These are phyloP conservation scores for Penicillium lividum DNA, from an alignment of 495 filamentous ascomycete species.

Conservation along the genomic window DNA sequence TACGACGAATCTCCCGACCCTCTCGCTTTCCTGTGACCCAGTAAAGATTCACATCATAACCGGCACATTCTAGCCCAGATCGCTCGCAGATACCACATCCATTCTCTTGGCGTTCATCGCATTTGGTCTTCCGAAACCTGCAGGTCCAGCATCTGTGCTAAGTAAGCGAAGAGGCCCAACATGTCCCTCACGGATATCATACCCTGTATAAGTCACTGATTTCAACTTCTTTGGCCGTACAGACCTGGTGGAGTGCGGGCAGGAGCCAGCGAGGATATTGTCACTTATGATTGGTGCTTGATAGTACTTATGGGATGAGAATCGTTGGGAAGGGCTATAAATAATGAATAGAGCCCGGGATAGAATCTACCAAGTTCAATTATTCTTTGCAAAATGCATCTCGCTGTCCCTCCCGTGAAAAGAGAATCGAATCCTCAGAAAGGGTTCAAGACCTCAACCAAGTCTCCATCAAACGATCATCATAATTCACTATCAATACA, in stretches of 20 bases:
- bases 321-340: neutral
- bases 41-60: constrained; percentile 8
- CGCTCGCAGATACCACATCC: constrained; percentile 13
- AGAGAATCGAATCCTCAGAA: neutral
- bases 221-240: constrained; percentile 5
- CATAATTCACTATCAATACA: neutral
- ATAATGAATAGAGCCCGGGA: no score
- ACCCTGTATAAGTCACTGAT: constrained; percentile 14
- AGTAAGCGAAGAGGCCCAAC: neutral
- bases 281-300: neutral
- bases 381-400: neutral
- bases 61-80: constrained; percentile 6
- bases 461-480: neutral
- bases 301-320: neutral
- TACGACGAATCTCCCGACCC: constrained; percentile 1
- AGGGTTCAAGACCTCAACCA: neutral
- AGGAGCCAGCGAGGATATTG: neutral
- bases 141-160: constrained; percentile 15
- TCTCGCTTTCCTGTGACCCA: constrained; percentile 9
- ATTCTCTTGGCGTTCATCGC: constrained; percentile 12
- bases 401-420: neutral
- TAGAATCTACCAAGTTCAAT: neutral
- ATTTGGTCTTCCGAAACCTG: constrained; percentile 15
- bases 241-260: neutral
- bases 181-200: neutral